Percentiles rank a stretch among this genome's conserved stretches.
Evolutionary conservation across 2,329 filamentous ascomycete genomes (phyloP).

Genomic region (Nakataea oryzae): DNA sequence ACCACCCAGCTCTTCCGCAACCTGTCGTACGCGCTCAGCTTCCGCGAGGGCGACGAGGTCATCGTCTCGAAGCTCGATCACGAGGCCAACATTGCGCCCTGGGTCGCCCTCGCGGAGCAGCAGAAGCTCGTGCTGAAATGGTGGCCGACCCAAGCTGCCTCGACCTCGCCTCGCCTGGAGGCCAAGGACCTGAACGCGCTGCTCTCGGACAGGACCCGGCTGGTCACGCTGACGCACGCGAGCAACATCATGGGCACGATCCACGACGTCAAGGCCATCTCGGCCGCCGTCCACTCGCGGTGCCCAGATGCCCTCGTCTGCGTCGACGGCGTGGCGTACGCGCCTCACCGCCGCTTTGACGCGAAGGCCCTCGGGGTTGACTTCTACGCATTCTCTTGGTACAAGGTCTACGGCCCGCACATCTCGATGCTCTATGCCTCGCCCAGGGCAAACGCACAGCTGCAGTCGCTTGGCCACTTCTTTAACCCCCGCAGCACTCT

Average conservation of each 20-base stretch:
- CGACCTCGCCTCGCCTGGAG: constrained; percentile 47
- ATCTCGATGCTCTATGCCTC: constrained; percentile 61
- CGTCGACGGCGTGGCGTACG: constrained; percentile 69
- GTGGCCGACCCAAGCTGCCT: constrained; percentile 39
- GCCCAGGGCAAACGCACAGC: constrained; percentile 38
- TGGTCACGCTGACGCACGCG: constrained; percentile 65
- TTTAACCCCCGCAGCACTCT: constrained; percentile 54
- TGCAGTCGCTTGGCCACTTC: constrained; percentile 51
- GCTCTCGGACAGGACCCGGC: constrained; percentile 51
- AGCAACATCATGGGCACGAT: constrained; percentile 67
- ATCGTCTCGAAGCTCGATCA: constrained; percentile 65
- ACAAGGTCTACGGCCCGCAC: constrained; percentile 74
- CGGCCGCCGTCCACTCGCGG: constrained; percentile 36
- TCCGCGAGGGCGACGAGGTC: constrained; percentile 51
- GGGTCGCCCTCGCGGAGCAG: constrained; percentile 56
- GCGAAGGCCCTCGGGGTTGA: constrained; percentile 60
- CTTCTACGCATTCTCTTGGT: constrained; percentile 73
- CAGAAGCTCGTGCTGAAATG: constrained; percentile 55
- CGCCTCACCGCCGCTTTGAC: constrained; percentile 62
- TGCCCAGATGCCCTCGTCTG: constrained; percentile 49
- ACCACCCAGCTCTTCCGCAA: constrained; percentile 72
- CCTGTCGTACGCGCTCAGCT: constrained; percentile 43
- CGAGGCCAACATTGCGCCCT: constrained; percentile 67
- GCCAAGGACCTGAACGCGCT: constrained; percentile 45
- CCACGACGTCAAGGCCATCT: constrained; percentile 48